These are phyloP conservation scores for Colletotrichum shisoi DNA, from an alignment of 2,329 filamentous ascomycete species.

Conservation along the genomic window DNA sequence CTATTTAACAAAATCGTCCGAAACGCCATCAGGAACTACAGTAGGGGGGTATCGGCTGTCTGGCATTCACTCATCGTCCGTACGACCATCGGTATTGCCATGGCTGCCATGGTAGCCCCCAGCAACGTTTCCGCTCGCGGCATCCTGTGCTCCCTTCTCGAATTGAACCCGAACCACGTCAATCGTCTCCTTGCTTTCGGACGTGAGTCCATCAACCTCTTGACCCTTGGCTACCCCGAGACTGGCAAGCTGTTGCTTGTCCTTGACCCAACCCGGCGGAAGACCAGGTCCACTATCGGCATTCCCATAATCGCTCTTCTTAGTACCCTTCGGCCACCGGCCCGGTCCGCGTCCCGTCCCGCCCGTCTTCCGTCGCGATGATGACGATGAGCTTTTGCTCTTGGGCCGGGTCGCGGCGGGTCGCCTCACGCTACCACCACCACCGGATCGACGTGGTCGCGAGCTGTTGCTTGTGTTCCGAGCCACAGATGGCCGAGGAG, in stretches of 20 bases:
- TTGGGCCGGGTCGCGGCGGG: conserved; percentile 50
- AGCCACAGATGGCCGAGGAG: conserved; percentile 50
- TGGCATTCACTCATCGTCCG: conserved; percentile 25
- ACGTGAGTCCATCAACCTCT: conserved; percentile 10
- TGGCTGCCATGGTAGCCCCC: neutral
- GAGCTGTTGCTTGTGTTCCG: conserved; percentile 50
- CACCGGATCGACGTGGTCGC: conserved; percentile 52
- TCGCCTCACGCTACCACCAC: conserved; percentile 44
- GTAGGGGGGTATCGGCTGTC: conserved; percentile 20
- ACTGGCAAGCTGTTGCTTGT: conserved; percentile 43
- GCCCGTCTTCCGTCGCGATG: conserved; percentile 64
- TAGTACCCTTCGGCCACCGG: conserved; percentile 72
- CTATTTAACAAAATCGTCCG: conserved; percentile 12
- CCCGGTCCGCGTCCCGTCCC: conserved; percentile 71
- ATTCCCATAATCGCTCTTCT: conserved; percentile 73
- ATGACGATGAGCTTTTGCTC: conserved; percentile 46
- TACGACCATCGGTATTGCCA: conserved; percentile 6
- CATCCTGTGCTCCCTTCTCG: conserved; percentile 13
- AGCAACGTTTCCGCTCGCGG: neutral
- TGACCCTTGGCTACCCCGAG: conserved; percentile 40
- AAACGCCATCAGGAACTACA: conserved; percentile 12
- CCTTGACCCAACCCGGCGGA: conserved; percentile 63
- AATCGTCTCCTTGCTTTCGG: conserved; percentile 29
- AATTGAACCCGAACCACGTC: conserved; percentile 39
- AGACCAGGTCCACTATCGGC: conserved; percentile 71